Evolutionary conservation across 306 rosid genomes (phyloP).

Genomic region (Casuarina cunninghamiana): DNA sequence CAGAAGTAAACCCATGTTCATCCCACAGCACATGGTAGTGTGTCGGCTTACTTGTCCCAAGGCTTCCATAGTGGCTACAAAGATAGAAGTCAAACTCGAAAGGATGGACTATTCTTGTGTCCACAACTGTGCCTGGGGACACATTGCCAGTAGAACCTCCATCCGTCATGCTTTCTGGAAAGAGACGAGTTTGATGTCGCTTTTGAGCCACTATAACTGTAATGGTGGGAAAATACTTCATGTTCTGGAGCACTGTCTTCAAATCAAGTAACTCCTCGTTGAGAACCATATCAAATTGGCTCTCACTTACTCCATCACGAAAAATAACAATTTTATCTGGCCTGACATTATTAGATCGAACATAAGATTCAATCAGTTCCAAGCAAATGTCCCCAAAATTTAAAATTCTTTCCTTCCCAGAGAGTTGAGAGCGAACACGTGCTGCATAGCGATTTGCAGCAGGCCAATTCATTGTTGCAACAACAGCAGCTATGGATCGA

Average conservation of each 20-base stretch:
- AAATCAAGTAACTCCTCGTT: conserved; percentile 67
- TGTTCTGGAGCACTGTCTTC: conserved; percentile 35
- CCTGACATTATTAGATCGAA: conserved; percentile 39
- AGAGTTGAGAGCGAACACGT: conserved; percentile 55
- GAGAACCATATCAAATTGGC: conserved; percentile 85
- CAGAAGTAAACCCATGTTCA: conserved; percentile 69
- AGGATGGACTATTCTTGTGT: conserved; percentile 57
- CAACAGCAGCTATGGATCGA: conserved; percentile 80
- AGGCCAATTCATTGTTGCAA: conserved; percentile 81
- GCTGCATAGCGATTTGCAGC: conserved; percentile 80
- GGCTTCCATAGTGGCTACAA: conserved; percentile 69
- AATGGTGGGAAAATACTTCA: conserved; percentile 50
- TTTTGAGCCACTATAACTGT: conserved; percentile 78
- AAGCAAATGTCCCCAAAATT: conserved; percentile 61
- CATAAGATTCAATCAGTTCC: conserved; percentile 60
- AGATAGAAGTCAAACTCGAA: conserved; percentile 80
- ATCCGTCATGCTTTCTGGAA: conserved; percentile 41
- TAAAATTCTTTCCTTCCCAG: conserved; percentile 52
- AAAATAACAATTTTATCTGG: conserved; percentile 63
- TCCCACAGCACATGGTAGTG: conserved; percentile 81
- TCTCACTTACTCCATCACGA: conserved; percentile 80
- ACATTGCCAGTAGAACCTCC: conserved; percentile 50
- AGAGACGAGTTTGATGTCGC: conserved; percentile 72
- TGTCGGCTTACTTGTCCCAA: conserved; percentile 85
- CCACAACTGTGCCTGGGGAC: conserved; percentile 75